Conservation (phyloP, 768 basidiomycete genomes). For the Boletus barrowsii region DNA sequence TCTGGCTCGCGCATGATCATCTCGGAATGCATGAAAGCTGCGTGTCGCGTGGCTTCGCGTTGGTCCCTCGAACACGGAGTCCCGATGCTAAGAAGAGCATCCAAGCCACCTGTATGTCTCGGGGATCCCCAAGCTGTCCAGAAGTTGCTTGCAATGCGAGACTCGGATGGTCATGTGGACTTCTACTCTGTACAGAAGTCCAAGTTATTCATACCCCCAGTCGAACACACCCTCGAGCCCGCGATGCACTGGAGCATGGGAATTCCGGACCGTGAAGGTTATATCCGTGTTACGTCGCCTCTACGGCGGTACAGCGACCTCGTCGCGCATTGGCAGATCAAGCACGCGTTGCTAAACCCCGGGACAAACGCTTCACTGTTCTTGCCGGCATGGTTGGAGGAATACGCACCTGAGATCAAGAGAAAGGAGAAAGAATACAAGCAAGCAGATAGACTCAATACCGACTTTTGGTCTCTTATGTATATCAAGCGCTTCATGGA, state of each 20-base stretch:
- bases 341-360: slow-evolving; percentile 57
- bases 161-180: slow-evolving; percentile 43
- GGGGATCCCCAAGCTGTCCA: slow-evolving; percentile 36
- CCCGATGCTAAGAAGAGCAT: slow-evolving; percentile 60
- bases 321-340: slow-evolving; percentile 91
- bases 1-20: slow-evolving; percentile 56
- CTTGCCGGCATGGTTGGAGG: slow-evolving; percentile 42
- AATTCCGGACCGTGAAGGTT: slow-evolving; percentile 72
- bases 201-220: slow-evolving; percentile 35
- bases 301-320: slow-evolving; percentile 83
- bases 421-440: slow-evolving; percentile 35
- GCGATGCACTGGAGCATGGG: slow-evolving; percentile 68
- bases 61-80: slow-evolving; percentile 61
- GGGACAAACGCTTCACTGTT: slow-evolving; percentile 41
- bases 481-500: slow-evolving; percentile 40
- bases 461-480: slow-evolving; percentile 39
- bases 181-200: slow-evolving; percentile 33
- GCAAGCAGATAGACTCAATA: slow-evolving; percentile 32
- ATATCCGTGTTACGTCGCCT: slow-evolving; percentile 81
- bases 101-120: slow-evolving; percentile 31
- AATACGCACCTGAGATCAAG: slow-evolving; percentile 38
- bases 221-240: slow-evolving; percentile 50
- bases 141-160: slow-evolving; percentile 48
- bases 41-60: slow-evolving; percentile 69
- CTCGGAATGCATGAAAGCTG: slow-evolving; percentile 79